Conservation (phyloP, 2,329 filamentous ascomycete genomes). For the Fusarium globosum region DNA sequence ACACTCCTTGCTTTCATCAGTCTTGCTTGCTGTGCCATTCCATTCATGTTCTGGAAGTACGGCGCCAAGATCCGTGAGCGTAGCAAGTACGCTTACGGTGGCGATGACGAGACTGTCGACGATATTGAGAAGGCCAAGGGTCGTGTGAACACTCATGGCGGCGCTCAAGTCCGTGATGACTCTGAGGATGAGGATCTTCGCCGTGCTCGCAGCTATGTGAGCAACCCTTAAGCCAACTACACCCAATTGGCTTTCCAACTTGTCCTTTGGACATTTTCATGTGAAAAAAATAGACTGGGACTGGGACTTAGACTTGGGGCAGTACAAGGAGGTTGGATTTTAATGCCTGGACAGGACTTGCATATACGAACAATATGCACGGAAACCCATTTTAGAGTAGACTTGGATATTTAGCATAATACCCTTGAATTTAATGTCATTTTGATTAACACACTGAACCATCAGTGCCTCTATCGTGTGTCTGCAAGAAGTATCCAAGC, state of each 20-base stretch:
- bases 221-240: constrained; percentile 53
- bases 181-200: constrained; percentile 54
- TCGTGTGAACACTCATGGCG: constrained; percentile 31
- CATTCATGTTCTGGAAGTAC: constrained; percentile 83
- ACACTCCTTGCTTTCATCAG: constrained; percentile 78
- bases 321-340: neutral
- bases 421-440: constrained; percentile 33
- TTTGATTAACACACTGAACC: constrained; percentile 7
- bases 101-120: constrained; percentile 57
- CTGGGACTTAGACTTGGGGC: constrained; percentile 15
- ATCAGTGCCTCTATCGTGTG: constrained; percentile 10
- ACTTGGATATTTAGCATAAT: constrained; percentile 41
- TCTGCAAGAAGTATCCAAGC: constrained; percentile 13
- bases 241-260: neutral
- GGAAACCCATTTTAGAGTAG: constrained; percentile 10
- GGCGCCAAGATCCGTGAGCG: constrained; percentile 76
- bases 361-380: constrained; percentile 15
- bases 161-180: constrained; percentile 46
- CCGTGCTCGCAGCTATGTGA: constrained; percentile 59
- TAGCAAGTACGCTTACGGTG: constrained; percentile 79
- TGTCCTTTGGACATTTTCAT: neutral
- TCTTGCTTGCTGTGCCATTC: constrained; percentile 83
- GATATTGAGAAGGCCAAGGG: constrained; percentile 54
- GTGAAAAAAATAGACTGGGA: constrained; percentile 7
- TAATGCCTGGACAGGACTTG: constrained; percentile 26